Percentiles rank a stretch among this genome's conserved stretches.
Evolutionary conservation across 345 rosid species (phyloP).

Genomic region (Pelargonium nanum): DNA sequence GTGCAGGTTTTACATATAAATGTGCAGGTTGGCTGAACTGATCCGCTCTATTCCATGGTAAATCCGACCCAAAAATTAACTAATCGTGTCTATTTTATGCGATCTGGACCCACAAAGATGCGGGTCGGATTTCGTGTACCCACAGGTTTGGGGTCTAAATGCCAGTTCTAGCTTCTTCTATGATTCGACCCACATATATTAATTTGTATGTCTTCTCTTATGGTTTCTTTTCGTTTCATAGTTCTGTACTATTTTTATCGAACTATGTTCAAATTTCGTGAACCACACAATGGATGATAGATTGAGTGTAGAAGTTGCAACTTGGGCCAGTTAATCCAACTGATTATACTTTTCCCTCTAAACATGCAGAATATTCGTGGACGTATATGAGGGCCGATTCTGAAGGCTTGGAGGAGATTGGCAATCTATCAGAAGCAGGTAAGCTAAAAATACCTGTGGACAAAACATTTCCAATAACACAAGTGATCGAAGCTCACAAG

Average conservation of each 20-base stretch:
- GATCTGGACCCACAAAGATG: too few species aligned
- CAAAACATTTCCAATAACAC: conserved; percentile 59
- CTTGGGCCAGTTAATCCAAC: background rate
- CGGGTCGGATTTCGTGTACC: too few species aligned
- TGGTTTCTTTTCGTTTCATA: background rate
- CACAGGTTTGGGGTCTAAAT: too few species aligned
- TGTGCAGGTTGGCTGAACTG: too few species aligned
- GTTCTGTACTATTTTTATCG: background rate
- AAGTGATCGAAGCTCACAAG: conserved; percentile 76
- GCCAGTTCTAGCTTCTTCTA: too few species aligned
- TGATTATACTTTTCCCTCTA: background rate
- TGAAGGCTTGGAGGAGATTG: conserved; percentile 74
- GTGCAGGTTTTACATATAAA: too few species aligned
- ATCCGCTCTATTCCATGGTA: too few species aligned
- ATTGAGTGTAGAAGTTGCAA: background rate
- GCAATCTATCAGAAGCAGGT: conserved; percentile 56
- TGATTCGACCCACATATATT: too few species aligned
- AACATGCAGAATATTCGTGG: conserved; percentile 65
- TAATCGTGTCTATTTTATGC: too few species aligned
- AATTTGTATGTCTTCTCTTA: background rate
- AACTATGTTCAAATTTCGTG: background rate
- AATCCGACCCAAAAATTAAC: too few species aligned
- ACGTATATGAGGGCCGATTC: conserved; percentile 85
- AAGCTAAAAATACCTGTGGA: conserved; percentile 75
- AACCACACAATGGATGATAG: too few species aligned